A percentile compares a stretch with the other conserved stretches of the same genome.
phyloP scores from a whole-genome alignment of 192 early-diverging fungal species.

The Cetraspora pellucida region DNA sequence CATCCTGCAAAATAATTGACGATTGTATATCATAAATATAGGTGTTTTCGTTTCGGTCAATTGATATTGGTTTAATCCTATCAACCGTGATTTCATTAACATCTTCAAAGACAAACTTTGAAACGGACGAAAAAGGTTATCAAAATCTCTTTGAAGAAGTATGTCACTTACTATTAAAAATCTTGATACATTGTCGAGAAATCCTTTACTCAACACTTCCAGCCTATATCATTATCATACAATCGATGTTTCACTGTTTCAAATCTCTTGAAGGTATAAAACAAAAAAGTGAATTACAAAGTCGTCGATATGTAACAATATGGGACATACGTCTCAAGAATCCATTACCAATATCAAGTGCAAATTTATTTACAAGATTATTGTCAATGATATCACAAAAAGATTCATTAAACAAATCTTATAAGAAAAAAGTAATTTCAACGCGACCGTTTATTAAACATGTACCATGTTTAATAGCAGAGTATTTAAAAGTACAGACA shows the following conservation, averaged over 20 bases:
- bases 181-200: constrained; percentile 54
- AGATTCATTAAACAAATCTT: constrained; percentile 33
- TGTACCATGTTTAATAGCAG: constrained; percentile 51
- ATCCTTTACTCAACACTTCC: constrained; percentile 53
- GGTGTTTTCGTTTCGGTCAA: constrained; percentile 14
- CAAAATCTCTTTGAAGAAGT: constrained; percentile 18
- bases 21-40: neutral
- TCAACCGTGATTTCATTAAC: constrained; percentile 16
- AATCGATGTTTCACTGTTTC: constrained; percentile 61
- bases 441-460: constrained; percentile 52
- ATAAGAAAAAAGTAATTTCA: constrained; percentile 8
- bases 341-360: constrained; percentile 38
- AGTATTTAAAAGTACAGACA: constrained; percentile 64
- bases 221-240: constrained; percentile 53
- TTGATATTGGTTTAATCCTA: constrained; percentile 14
- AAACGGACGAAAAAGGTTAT: neutral
- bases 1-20: neutral
- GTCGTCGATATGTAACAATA: neutral
- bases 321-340: neutral
- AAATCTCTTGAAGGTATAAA: constrained; percentile 37
- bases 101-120: neutral
- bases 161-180: constrained; percentile 49
- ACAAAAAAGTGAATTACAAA: constrained; percentile 15
- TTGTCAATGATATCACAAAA: constrained; percentile 41
- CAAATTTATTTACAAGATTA: constrained; percentile 43